Percentiles rank a stretch among this genome's conserved stretches.
Conservation (phyloP, 345 rosid species). For the Salix caprea region DNA sequence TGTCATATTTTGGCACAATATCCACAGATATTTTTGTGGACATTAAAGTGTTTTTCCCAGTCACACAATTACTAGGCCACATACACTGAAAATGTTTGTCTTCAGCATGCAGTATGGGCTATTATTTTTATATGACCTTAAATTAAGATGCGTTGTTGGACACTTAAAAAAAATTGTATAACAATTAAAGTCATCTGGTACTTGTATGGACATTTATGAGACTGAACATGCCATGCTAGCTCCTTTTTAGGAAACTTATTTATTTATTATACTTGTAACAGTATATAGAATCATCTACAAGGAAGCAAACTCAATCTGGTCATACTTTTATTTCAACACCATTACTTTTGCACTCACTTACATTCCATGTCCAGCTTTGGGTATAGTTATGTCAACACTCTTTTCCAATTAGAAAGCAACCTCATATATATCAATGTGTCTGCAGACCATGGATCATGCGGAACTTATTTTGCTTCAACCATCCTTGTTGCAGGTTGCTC, state of each 20-base stretch:
- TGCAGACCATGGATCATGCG: not conserved
- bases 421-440: not conserved
- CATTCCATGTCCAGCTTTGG: not conserved
- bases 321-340: not conserved
- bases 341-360: not conserved
- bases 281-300: not conserved
- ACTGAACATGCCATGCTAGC: not conserved
- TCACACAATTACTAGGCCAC: not conserved
- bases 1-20: not conserved
- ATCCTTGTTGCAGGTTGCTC: slow-evolving; percentile 57
- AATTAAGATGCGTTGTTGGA: not conserved
- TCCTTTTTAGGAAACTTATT: not conserved
- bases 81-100: not conserved
- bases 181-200: not conserved
- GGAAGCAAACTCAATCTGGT: not conserved
- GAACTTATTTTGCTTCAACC: slow-evolving; percentile 12
- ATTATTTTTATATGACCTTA: not conserved
- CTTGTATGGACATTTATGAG: not conserved
- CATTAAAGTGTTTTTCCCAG: not conserved
- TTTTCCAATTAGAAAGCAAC: not conserved
- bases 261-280: not conserved
- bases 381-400: not conserved
- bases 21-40: not conserved
- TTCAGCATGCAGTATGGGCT: not conserved
- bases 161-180: not conserved